phyloP scores from a whole-genome alignment of 1,139 yeast genomes.

The Diutina neorugosa region DNA sequence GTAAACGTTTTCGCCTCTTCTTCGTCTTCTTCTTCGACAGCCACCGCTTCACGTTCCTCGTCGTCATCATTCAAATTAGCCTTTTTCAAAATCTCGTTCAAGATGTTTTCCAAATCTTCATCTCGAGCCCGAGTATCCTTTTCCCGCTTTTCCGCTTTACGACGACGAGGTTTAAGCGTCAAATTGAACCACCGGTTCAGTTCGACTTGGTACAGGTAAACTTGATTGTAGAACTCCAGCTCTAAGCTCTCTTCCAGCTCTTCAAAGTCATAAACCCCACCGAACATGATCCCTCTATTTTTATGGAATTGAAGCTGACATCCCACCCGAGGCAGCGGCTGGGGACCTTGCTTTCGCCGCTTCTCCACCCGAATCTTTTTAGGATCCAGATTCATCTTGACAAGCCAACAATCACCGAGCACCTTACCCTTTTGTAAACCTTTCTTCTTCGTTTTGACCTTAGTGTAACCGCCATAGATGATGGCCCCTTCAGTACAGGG shows the following conservation, averaged over 20 bases:
- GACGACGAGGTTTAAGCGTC: slow-evolving; percentile 51
- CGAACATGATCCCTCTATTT: slow-evolving; percentile 87
- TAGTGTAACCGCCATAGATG: slow-evolving; percentile 88
- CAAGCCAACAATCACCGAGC: slow-evolving; percentile 76
- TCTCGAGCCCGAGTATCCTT: slow-evolving; percentile 38
- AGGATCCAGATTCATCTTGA: slow-evolving; percentile 83
- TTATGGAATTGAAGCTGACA: slow-evolving; percentile 83
- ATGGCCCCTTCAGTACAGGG: slow-evolving; percentile 80
- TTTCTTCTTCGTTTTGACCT: slow-evolving; percentile 70
- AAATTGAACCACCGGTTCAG: slow-evolving; percentile 82
- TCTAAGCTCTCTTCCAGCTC: slow-evolving; percentile 90
- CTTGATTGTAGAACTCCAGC: slow-evolving; percentile 70
- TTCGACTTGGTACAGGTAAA: slow-evolving; percentile 76
- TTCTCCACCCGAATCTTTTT: slow-evolving; percentile 77
- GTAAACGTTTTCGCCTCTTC: slow-evolving; percentile 39
- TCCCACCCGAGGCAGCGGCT: slow-evolving; percentile 90
- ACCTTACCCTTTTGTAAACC: slow-evolving; percentile 89
- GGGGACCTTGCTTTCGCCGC: slow-evolving; percentile 78
- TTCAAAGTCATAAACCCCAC: slow-evolving; percentile 91
- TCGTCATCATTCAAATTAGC: slow-evolving; percentile 56
- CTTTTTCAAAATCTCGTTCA: slow-evolving; percentile 63
- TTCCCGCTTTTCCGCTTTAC: slow-evolving; percentile 32
- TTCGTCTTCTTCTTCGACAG: slow-evolving; percentile 16
- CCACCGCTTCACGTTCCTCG: slow-evolving; percentile 28
- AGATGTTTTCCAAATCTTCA: slow-evolving; percentile 71